A percentile compares a stretch with the other conserved stretches of the same genome.
Conservation (phyloP, 768 basidiomycete species). For the Hericium rajendrae region DNA sequence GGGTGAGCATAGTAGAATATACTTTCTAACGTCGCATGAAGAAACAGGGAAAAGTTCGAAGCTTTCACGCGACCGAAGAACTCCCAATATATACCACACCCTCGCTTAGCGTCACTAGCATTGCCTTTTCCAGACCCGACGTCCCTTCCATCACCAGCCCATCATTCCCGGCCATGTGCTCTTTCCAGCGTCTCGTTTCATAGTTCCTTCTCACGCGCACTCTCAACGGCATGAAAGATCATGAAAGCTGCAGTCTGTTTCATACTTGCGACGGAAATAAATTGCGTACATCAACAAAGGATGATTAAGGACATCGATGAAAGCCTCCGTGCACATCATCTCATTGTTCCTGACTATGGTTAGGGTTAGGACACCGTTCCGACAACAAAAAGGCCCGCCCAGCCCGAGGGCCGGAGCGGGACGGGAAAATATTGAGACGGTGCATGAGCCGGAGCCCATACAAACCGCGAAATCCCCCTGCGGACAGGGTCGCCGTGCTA, state of each 20-base stretch:
- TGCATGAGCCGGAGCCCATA: constrained; percentile 65
- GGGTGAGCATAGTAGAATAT: constrained; percentile 56
- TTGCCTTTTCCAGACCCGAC: constrained; percentile 3
- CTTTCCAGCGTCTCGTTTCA: too few relatives aligned
- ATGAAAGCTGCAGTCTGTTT: too few relatives aligned
- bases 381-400: constrained; percentile 20
- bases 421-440: constrained; percentile 76
- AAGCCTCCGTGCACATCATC: too few relatives aligned
- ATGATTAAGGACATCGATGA: too few relatives aligned
- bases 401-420: constrained; percentile 42
- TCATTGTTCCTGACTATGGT: too few relatives aligned
- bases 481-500: constrained; percentile 21
- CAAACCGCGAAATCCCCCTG: constrained; percentile 18
- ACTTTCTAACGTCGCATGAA: constrained; percentile 4
- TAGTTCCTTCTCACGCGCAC: too few relatives aligned
- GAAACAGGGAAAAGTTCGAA: constrained; percentile 5
- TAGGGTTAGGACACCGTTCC: too few relatives aligned
- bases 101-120: background rate
- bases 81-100: constrained; percentile 5
- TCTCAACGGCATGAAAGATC: too few relatives aligned
- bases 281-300: too few relatives aligned
- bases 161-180: background rate
- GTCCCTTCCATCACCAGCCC: constrained; percentile 7
- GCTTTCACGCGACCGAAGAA: constrained; percentile 10
- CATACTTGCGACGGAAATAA: too few relatives aligned